phyloP scores from a whole-genome alignment of 768 basidiomycete genomes.

The Auricularia heimuer region DNA sequence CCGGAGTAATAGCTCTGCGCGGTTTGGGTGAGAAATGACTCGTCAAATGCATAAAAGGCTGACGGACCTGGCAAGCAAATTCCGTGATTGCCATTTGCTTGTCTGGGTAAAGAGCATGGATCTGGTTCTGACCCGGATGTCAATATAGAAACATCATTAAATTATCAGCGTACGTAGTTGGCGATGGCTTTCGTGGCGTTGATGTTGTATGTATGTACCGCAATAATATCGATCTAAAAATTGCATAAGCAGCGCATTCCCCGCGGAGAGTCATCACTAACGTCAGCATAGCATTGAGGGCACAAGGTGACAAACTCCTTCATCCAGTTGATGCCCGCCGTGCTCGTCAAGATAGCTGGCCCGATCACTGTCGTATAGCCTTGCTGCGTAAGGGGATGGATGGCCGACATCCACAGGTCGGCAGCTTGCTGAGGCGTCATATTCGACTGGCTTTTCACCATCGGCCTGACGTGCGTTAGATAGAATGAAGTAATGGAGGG shows the following conservation, averaged over 20 bases:
- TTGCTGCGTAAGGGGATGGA: conserved; percentile 42
- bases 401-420: conserved; percentile 47
- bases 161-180: conserved; percentile 28
- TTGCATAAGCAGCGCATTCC: neutral
- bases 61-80: conserved; percentile 52
- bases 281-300: conserved; percentile 16
- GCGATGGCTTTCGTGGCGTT: conserved; percentile 36
- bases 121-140: conserved; percentile 29
- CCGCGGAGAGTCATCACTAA: neutral
- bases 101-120: conserved; percentile 19
- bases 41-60: neutral
- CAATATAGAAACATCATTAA: neutral
- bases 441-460: conserved; percentile 53
- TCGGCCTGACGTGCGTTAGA: conserved; percentile 43
- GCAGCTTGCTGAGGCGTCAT: conserved; percentile 42
- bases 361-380: conserved; percentile 48
- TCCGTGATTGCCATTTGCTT: conserved; percentile 55
- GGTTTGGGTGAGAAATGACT: conserved; percentile 5
- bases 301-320: conserved; percentile 45
- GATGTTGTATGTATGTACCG: conserved; percentile 64
- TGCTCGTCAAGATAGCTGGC: conserved; percentile 58
- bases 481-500: neutral
- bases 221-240: conserved; percentile 42
- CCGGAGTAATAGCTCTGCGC: neutral
- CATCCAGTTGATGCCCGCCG: conserved; percentile 57